phyloP scores from a whole-genome alignment of 192 early-diverging fungal species.

The Rhizophlyctis rosea region DNA sequence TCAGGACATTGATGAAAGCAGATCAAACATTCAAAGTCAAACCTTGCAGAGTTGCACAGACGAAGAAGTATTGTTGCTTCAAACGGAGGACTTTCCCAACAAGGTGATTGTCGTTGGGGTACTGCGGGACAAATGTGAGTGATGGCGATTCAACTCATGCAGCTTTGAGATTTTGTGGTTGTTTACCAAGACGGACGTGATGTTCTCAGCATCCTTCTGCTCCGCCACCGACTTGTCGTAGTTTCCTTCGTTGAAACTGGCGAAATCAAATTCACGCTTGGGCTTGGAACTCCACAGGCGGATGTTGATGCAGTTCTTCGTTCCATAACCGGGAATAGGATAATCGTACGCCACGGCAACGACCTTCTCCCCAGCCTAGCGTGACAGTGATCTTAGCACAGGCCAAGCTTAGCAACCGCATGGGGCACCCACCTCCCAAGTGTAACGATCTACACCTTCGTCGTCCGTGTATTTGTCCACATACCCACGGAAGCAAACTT shows the following conservation, averaged over 20 bases:
- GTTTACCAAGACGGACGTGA: conserved; percentile 74
- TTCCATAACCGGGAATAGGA: conserved; percentile 93
- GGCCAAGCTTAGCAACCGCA: background rate
- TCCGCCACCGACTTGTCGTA: conserved; percentile 90
- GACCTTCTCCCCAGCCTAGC: conserved; percentile 78
- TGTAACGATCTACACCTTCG: conserved; percentile 59
- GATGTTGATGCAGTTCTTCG: conserved; percentile 95
- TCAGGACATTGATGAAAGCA: conserved; percentile 1
- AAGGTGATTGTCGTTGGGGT: conserved; percentile 98
- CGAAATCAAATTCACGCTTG: conserved; percentile 81
- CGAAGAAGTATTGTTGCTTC: conserved; percentile 98
- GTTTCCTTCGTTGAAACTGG: conserved; percentile 70
- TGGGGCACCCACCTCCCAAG: too few relatives aligned
- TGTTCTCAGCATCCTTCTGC: conserved; percentile 89
- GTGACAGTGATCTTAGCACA: conserved; percentile 10
- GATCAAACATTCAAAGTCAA: conserved; percentile 21
- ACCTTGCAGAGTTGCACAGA: conserved; percentile 84
- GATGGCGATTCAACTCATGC: background rate
- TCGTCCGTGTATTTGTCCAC: conserved; percentile 70
- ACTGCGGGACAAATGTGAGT: conserved; percentile 45
- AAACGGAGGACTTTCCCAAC: conserved; percentile 93
- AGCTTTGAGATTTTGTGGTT: background rate
- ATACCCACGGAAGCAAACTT: conserved; percentile 86
- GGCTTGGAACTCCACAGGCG: conserved; percentile 96
- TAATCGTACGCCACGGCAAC: conserved; percentile 95